Evolutionary conservation across 2,329 filamentous ascomycete species (phyloP).

Genomic region (Teratosphaeria pseudoeucalypti): DNA sequence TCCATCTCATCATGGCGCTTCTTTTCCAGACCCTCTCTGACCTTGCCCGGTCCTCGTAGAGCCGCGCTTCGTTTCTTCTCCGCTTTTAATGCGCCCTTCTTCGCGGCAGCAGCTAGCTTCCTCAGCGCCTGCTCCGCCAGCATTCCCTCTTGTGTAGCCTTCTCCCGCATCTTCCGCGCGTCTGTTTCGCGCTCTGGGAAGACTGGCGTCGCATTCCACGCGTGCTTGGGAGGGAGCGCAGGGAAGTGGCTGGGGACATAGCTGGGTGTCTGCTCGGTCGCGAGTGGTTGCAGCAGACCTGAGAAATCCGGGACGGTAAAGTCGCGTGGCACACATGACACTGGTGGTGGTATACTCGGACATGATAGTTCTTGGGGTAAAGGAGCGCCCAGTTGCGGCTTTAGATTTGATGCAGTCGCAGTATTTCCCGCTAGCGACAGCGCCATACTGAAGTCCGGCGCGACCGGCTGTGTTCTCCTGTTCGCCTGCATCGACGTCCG

Average conservation of each 20-base stretch:
- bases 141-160: constrained; percentile 55
- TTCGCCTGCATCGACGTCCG: constrained; percentile 48
- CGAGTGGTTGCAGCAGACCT: constrained; percentile 41
- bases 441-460: constrained; percentile 48
- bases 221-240: constrained; percentile 52
- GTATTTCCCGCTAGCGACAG: constrained; percentile 27
- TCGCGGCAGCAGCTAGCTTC: constrained; percentile 43
- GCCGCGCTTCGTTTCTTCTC: constrained; percentile 30
- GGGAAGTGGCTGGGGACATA: constrained; percentile 54
- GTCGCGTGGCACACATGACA: constrained; percentile 22
- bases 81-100: constrained; percentile 38
- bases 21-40: constrained; percentile 7
- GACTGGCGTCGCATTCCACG: constrained; percentile 51
- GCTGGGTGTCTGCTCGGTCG: constrained; percentile 38
- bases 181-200: constrained; percentile 50
- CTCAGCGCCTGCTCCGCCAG: constrained; percentile 55
- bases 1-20: constrained; percentile 31
- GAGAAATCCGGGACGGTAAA: constrained; percentile 34
- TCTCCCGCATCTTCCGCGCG: constrained; percentile 43
- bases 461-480: constrained; percentile 45
- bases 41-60: constrained; percentile 18
- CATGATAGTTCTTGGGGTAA: constrained; percentile 24
- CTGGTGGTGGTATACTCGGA: constrained; percentile 33
- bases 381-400: constrained; percentile 30
- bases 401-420: constrained; percentile 29